Conservation (phyloP, 148 eudicot species). For the Diospyros lotus region DNA sequence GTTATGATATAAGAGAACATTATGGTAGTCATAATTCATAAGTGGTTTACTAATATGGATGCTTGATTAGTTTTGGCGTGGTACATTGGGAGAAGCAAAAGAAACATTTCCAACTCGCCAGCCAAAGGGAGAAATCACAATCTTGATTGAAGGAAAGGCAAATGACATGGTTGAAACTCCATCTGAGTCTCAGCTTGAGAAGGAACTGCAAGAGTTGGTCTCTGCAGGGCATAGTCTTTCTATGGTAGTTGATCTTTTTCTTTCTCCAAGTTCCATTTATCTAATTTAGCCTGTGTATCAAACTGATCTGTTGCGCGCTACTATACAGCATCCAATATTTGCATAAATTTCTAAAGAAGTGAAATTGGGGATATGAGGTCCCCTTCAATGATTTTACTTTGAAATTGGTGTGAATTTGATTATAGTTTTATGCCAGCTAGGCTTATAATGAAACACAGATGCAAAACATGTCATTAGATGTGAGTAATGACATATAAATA, state of each 20-base stretch:
- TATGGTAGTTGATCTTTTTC: constrained; percentile 35
- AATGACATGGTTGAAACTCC: constrained; percentile 41
- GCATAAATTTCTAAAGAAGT: constrained; percentile 3
- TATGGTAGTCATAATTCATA: too few relatives aligned
- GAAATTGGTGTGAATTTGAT: not conserved
- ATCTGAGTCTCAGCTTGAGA: constrained; percentile 68
- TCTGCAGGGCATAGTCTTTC: constrained; percentile 85
- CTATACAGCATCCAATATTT: not conserved
- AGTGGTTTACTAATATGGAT: not conserved
- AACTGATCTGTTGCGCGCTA: constrained; percentile 1
- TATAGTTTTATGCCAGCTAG: not conserved
- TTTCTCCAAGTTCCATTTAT: not conserved
- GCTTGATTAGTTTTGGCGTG: constrained; percentile 83
- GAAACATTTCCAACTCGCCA: constrained; percentile 52
- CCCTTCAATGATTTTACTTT: not conserved
- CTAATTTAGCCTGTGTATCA: not conserved
- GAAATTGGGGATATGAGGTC: not conserved
- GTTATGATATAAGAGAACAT: not conserved
- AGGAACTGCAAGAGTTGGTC: constrained; percentile 59
- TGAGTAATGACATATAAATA: too few relatives aligned
- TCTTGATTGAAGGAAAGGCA: constrained; percentile 74
- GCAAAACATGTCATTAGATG: too few relatives aligned
- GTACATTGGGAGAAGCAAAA: constrained; percentile 73
- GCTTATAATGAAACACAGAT: not conserved
- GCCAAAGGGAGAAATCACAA: constrained; percentile 93